phyloP scores from a whole-genome alignment of 2,329 filamentous ascomycete genomes.

The Hyphodiscus sp. region DNA sequence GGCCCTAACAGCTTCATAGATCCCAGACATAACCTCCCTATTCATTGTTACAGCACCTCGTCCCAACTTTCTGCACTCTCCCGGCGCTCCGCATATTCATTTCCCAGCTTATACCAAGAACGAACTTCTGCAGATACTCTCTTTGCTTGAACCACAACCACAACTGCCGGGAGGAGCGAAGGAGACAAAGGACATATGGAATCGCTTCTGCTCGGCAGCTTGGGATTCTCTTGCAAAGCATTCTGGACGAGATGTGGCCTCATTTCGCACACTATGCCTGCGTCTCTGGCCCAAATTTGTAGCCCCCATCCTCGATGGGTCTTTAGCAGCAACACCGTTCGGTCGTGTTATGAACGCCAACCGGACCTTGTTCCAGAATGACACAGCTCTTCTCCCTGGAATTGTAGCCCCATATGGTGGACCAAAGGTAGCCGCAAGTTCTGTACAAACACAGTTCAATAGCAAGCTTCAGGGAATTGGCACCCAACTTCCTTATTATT shows the following conservation, averaged over 20 bases:
- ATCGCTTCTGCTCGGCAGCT: slow-evolving; percentile 73
- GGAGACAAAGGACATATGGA: slow-evolving; percentile 63
- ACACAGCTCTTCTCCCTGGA: slow-evolving; percentile 60
- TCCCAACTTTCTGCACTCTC: slow-evolving; percentile 60
- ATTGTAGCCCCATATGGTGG: slow-evolving; percentile 38
- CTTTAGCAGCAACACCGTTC: slow-evolving; percentile 70
- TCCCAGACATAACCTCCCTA: slow-evolving; percentile 69
- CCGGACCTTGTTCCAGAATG: slow-evolving; percentile 64
- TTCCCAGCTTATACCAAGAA: slow-evolving; percentile 80
- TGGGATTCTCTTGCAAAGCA: slow-evolving; percentile 82
- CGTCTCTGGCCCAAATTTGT: slow-evolving; percentile 83
- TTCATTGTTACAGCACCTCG: slow-evolving; percentile 70
- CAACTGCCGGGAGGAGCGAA: slow-evolving; percentile 38
- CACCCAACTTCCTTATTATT: slow-evolving; percentile 58
- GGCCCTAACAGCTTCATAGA: slow-evolving; percentile 42
- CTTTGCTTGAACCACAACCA: slow-evolving; percentile 42
- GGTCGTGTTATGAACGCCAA: slow-evolving; percentile 71
- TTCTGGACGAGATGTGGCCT: slow-evolving; percentile 71
- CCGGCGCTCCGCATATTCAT: slow-evolving; percentile 68
- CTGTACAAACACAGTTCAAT: slow-evolving; percentile 8
- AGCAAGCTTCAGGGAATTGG: slow-evolving; percentile 38
- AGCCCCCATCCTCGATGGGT: slow-evolving; percentile 64
- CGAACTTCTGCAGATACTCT: slow-evolving; percentile 72
- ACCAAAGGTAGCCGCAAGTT: slow-evolving; percentile 11
- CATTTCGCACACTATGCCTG: slow-evolving; percentile 62